Evolutionary conservation across 345 rosid genomes (phyloP).

Genomic region (Lepidium africanum): DNA sequence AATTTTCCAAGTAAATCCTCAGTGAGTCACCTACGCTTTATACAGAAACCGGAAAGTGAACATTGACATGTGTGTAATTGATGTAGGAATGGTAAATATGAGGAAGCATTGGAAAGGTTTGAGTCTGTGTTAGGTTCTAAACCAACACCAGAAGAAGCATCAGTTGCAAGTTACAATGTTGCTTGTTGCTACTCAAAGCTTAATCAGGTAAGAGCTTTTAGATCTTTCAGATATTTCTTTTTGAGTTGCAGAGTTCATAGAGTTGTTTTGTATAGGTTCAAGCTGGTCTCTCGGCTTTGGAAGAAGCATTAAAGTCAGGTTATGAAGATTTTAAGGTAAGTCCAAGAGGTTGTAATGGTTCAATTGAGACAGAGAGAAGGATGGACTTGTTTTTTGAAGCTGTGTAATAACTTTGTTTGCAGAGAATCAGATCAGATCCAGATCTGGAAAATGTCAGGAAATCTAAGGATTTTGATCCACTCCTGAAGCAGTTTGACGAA

Average conservation of each 20-base stretch:
- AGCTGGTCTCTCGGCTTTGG: constrained; percentile 88
- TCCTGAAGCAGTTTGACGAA: constrained; percentile 79
- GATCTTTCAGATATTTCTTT: not conserved
- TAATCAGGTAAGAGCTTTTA: constrained; percentile 48
- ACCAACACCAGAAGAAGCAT: constrained; percentile 66
- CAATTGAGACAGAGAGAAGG: not conserved
- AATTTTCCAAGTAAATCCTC: constrained; percentile 53
- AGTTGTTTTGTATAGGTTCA: constrained; percentile 41
- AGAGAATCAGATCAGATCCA: constrained; percentile 88
- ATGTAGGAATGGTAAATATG: constrained; percentile 65
- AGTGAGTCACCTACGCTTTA: not conserved
- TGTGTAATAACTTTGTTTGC: constrained; percentile 18
- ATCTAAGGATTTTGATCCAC: constrained; percentile 53
- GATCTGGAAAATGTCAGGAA: constrained; percentile 61
- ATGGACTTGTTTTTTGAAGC: constrained; percentile 8
- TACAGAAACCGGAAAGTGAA: not conserved
- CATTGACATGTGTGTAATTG: not conserved
- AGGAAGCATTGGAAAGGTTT: constrained; percentile 79
- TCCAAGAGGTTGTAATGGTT: not conserved
- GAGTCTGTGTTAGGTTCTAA: constrained; percentile 93
- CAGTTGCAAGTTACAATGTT: constrained; percentile 88
- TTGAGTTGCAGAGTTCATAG: not conserved
- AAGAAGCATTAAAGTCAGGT: constrained; percentile 77
- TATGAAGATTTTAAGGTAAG: constrained; percentile 90
- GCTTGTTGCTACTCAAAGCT: constrained; percentile 94